A percentile compares a stretch with the other conserved stretches of the same genome.
Conservation (phyloP, 169 alveolate genomes). For the Perkinsus marinus region DNA sequence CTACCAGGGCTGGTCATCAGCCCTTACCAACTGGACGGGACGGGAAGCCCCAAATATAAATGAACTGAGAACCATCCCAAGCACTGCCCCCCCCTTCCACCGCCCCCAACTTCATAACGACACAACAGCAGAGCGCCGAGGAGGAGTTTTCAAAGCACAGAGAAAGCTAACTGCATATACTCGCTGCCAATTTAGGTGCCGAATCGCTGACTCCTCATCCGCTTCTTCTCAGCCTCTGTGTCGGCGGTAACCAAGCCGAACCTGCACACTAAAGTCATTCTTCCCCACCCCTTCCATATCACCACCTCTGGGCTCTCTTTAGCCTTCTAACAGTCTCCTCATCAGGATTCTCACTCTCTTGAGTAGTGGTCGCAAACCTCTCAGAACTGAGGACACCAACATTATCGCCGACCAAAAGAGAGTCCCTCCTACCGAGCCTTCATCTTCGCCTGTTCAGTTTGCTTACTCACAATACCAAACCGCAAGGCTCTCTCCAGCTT, state of each 20-base stretch:
- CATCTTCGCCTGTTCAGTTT: neutral
- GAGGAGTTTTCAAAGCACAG: too few relatives aligned
- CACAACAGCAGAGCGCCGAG: too few relatives aligned
- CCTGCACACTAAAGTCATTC: neutral
- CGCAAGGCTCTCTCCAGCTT: neutral
- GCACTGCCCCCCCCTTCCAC: too few relatives aligned
- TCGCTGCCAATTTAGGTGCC: neutral
- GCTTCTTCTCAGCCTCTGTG: neutral
- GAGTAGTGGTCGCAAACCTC: neutral
- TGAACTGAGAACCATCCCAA: too few relatives aligned
- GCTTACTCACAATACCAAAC: neutral
- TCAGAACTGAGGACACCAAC: neutral
- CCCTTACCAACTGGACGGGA: neutral
- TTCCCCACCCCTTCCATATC: neutral
- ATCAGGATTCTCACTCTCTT: neutral
- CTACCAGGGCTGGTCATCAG: neutral
- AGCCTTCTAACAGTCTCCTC: neutral
- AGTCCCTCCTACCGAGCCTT: neutral
- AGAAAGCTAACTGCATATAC: neutral
- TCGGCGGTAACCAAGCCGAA: neutral
- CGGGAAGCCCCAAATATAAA: too few relatives aligned
- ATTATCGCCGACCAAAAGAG: neutral
- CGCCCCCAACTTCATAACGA: too few relatives aligned
- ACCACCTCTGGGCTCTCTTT: neutral
- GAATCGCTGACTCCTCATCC: neutral